Evolutionary conservation across 441 rosid species (phyloP).

Genomic region (Raphanus hybrid): DNA sequence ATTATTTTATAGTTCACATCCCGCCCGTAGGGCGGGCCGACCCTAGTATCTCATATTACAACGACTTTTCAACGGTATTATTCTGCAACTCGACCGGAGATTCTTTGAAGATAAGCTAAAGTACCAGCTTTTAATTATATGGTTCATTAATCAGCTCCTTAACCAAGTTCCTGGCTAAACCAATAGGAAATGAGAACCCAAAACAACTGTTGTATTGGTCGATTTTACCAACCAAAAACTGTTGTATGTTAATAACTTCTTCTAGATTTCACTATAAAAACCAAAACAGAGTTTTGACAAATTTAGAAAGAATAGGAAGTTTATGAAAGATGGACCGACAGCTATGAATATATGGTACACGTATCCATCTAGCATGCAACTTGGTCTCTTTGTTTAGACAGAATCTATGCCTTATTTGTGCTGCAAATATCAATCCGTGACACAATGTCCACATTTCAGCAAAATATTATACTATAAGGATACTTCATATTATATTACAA

Average conservation of each 20-base stretch:
- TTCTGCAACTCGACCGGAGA: neutral
- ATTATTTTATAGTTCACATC: too few relatives aligned
- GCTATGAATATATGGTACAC: slow-evolving; percentile 15
- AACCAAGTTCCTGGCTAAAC: neutral
- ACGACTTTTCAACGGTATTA: neutral
- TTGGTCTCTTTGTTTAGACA: slow-evolving; percentile 25
- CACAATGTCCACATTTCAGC: slow-evolving; percentile 23
- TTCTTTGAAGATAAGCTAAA: neutral
- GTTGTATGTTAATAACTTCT: neutral
- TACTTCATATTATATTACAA: neutral
- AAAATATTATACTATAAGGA: slow-evolving; percentile 7
- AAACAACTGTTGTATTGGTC: neutral
- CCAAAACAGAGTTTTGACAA: neutral
- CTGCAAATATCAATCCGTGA: slow-evolving; percentile 28
- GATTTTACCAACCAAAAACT: neutral
- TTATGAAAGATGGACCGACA: slow-evolving; percentile 32
- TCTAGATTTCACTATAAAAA: neutral
- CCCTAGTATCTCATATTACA: slow-evolving; percentile 1
- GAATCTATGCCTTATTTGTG: slow-evolving; percentile 29
- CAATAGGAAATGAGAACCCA: neutral
- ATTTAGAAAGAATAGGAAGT: slow-evolving; percentile 10
- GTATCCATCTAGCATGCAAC: slow-evolving; percentile 29
- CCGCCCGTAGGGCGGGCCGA: too few relatives aligned
- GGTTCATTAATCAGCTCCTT: neutral
- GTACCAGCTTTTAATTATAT: neutral